Percentiles rank a stretch among this genome's conserved stretches.
These are phyloP conservation scores for Amanita molliuscula DNA, from an alignment of 768 basidiomycete species.

Conservation along the genomic window DNA sequence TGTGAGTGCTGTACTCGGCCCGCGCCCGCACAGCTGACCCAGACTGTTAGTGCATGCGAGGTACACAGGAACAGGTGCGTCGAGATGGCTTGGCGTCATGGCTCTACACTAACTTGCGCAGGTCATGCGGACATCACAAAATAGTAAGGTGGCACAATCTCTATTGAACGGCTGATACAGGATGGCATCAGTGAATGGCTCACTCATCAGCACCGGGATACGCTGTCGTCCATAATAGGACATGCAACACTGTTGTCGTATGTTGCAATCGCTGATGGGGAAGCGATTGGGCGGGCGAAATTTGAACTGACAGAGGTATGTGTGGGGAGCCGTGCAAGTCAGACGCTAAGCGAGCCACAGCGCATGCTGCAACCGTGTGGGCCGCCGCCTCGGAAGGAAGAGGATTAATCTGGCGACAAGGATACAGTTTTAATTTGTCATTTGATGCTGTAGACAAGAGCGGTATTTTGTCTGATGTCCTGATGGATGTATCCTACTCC, in stretches of 20 bases:
- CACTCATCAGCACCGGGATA: constrained; percentile 95
- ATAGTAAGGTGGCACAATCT: constrained; percentile 49
- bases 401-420: constrained; percentile 34
- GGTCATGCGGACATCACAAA: constrained; percentile 96
- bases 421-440: neutral
- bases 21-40: constrained; percentile 10
- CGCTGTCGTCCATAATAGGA: constrained; percentile 85
- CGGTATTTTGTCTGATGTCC: neutral
- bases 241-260: constrained; percentile 82
- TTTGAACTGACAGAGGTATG: constrained; percentile 7
- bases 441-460: constrained; percentile 1
- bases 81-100: neutral
- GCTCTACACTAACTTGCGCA: constrained; percentile 17
- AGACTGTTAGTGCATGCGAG: constrained; percentile 73
- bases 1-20: constrained; percentile 39
- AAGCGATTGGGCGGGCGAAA: constrained; percentile 62
- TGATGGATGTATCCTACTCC: neutral
- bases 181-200: constrained; percentile 74
- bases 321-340: neutral
- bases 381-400: constrained; percentile 83
- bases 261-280: constrained; percentile 88
- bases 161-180: constrained; percentile 8
- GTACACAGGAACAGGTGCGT: constrained; percentile 88
- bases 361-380: constrained; percentile 94
- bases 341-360: constrained; percentile 26